Conservation (phyloP, 169 alveolate genomes). For the Cryptosporidium felis region DNA sequence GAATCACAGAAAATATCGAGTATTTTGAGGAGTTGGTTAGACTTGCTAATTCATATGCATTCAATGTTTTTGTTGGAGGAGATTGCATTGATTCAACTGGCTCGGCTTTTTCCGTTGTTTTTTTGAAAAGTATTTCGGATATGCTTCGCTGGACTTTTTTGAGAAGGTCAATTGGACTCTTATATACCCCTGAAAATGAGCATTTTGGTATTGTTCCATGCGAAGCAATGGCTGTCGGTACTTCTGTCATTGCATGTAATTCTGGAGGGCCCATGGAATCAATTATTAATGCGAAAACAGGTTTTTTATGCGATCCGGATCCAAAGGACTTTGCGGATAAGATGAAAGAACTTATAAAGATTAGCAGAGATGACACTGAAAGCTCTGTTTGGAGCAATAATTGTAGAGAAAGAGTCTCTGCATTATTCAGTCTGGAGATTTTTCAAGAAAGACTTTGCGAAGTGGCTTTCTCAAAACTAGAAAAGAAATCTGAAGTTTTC, state of each 20-base stretch:
- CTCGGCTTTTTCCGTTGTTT: conserved; percentile 76
- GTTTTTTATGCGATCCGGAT: conserved; percentile 80
- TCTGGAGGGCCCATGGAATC: conserved; percentile 94
- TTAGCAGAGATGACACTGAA: conserved; percentile 53
- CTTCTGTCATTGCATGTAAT: conserved; percentile 89
- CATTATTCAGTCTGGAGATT: conserved; percentile 30
- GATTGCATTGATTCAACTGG: conserved; percentile 44
- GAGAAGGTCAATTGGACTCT: conserved; percentile 81
- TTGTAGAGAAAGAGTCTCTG: conserved; percentile 34
- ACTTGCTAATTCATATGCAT: conserved; percentile 63
- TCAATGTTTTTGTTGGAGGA: conserved; percentile 18
- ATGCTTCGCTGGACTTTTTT: conserved; percentile 81
- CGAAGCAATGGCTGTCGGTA: conserved; percentile 90
- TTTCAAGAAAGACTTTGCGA: conserved; percentile 30
- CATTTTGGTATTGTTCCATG: conserved; percentile 96
- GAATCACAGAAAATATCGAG: conserved; percentile 85
- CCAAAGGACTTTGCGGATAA: conserved; percentile 82
- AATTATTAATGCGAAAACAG: conserved; percentile 86
- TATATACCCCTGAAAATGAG: conserved; percentile 94
- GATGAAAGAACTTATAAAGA: conserved; percentile 77
- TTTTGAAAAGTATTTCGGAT: conserved; percentile 84
- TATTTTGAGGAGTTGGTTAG: conserved; percentile 78
- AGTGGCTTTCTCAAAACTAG: neutral
- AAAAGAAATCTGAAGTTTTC: neutral
- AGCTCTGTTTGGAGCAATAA: conserved; percentile 43